phyloP scores from a whole-genome alignment of 2,329 filamentous ascomycete genomes.

The Calonectria fujianensis region DNA sequence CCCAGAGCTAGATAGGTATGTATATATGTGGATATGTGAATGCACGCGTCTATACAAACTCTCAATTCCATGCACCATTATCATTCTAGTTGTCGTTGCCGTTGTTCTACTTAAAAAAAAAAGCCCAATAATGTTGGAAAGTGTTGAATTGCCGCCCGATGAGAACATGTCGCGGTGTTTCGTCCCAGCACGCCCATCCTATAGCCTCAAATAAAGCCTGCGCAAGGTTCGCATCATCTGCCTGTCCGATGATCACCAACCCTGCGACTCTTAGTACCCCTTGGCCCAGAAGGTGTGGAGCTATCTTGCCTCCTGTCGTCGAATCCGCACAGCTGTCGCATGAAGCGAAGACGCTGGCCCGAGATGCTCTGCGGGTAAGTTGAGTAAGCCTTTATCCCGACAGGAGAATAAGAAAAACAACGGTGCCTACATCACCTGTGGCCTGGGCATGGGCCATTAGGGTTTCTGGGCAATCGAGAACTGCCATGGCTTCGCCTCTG shows the following conservation, averaged over 20 bases:
- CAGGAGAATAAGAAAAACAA: conserved; percentile 9
- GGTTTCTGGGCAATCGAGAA: conserved; percentile 75
- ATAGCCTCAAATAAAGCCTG: neutral
- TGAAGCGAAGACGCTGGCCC: conserved; percentile 74
- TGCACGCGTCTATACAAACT: conserved; percentile 10
- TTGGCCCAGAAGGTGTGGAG: conserved; percentile 23
- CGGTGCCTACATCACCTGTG: conserved; percentile 69
- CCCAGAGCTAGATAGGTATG: neutral
- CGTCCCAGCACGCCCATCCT: neutral
- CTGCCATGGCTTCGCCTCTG: conserved; percentile 69
- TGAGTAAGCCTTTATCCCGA: neutral
- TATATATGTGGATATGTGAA: neutral
- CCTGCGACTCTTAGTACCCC: conserved; percentile 42
- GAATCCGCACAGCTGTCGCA: conserved; percentile 73
- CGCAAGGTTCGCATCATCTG: conserved; percentile 37
- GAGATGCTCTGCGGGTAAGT: conserved; percentile 69
- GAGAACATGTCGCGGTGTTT: neutral
- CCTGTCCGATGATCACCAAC: conserved; percentile 42
- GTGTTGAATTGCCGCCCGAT: neutral
- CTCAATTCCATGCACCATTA: conserved; percentile 1
- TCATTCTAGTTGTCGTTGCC: neutral
- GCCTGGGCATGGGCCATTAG: conserved; percentile 76
- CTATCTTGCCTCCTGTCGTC: conserved; percentile 54
- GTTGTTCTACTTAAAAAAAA: too few species aligned
- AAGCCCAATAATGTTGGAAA: neutral